Evolutionary conservation across 2,329 filamentous ascomycete genomes (phyloP), one percentile per base, ranked within the genome.

Genomic region (Calycina herbarum): DNA sequence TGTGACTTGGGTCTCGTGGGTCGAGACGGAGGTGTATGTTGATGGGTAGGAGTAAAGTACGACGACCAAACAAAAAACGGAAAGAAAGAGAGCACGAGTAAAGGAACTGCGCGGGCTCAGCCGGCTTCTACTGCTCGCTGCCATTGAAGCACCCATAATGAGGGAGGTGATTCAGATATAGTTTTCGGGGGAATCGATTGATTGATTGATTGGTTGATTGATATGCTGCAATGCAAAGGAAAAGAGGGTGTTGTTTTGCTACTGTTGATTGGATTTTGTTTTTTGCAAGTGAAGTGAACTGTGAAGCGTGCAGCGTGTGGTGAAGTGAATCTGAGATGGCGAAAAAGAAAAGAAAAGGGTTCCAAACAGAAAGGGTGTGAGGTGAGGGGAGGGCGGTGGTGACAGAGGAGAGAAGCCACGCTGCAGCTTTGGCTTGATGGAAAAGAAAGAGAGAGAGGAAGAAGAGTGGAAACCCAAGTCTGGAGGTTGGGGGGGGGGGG

Each of bases 121-220:
- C 35, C 65, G 67, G 59, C 60, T 69, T 40, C 64, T 67, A 35
- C 57, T 69, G 27, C 68, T 63, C 7, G 64, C 42, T 54, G 65
- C 61, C 29, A 70, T 67, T 67, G 70, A 66, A 66, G 68, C 64
- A 63, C 69, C 69, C 69, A 70, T 72, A 68, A 66, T 42, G 70
- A 70, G 64, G 48, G 68, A 68, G 63, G 64, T 57, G 13, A 13
- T 57, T n/a, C 13, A 31, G 56, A 35, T n/a, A 57, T 54, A 27
- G 48, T 54, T 54, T 24, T 54, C 1, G n/a, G 20, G 13, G 13
- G 13, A 17, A 15, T 40, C 38, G 38, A 40, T 40, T 17, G 38
- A 51, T n/a, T n/a, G n/a, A n/a, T n/a, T n/a, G n/a, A n/a, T n/a
- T n/a, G n/a, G n/a, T 2, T 20, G 17, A 13, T 54, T 24, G 48